phyloP scores from a whole-genome alignment of 305 asterid species.

The Solanum hybrid region DNA sequence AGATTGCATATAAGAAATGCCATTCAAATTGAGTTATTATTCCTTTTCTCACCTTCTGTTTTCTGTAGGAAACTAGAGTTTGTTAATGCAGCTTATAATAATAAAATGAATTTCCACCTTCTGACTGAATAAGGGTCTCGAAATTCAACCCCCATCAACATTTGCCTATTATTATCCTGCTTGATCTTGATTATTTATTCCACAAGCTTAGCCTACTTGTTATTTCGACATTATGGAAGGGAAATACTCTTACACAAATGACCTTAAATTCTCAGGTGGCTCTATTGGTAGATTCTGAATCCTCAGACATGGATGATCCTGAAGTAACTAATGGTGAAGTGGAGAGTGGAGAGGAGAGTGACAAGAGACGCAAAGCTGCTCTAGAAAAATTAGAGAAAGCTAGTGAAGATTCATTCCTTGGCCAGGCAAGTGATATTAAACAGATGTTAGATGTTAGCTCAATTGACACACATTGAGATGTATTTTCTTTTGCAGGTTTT shows the following conservation, averaged over 20 bases:
- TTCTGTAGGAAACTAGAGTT: not conserved
- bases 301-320: slow-evolving; percentile 39
- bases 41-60: not conserved
- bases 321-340: slow-evolving; percentile 32
- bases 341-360: slow-evolving; percentile 64
- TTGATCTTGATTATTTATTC: not conserved
- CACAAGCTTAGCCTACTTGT: not conserved
- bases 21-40: not conserved
- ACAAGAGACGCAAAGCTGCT: slow-evolving; percentile 52
- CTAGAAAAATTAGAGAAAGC: slow-evolving; percentile 77
- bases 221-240: not conserved
- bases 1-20: not conserved
- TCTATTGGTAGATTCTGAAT: slow-evolving; percentile 45
- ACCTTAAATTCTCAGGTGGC: not conserved
- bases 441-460: not conserved
- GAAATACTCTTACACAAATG: slow-evolving; percentile 1
- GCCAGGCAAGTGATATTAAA: slow-evolving; percentile 51
- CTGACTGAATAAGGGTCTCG: not conserved
- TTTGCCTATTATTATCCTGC: not conserved
- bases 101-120: not conserved
- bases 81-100: not conserved
- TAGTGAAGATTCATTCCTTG: slow-evolving; percentile 73
- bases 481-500: not conserved
- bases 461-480: not conserved
- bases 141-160: not conserved